Evolutionary conservation across 192 early-diverging fungal genomes (phyloP).

Genomic region (Diversispora epigaea): DNA sequence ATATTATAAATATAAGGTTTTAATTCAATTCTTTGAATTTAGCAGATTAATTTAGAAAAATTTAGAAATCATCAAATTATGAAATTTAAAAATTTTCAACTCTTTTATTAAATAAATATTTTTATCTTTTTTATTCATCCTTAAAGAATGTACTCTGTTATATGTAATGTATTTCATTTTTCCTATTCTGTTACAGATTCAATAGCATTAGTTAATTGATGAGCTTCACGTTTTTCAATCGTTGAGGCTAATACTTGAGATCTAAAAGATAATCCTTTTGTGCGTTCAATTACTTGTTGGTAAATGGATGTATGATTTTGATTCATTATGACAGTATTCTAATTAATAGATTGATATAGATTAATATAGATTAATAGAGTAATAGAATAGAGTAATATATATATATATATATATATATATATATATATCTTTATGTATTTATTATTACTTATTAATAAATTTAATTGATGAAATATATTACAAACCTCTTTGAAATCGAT

Average conservation of each 20-base stretch:
- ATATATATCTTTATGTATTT: too few species aligned
- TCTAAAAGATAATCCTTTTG: slow-evolving; percentile 86
- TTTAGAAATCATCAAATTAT: too few species aligned
- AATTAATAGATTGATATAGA: not conserved
- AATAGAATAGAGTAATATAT: too few species aligned
- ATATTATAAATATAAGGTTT: too few species aligned
- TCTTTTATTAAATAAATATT: too few species aligned
- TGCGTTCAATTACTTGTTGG: slow-evolving; percentile 95
- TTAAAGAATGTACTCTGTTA: too few species aligned
- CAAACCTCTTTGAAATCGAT: slow-evolving; percentile 84
- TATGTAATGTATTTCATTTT: not conserved
- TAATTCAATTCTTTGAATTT: too few species aligned
- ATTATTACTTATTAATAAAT: not conserved
- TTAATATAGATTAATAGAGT: not conserved
- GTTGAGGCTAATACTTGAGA: slow-evolving; percentile 83
- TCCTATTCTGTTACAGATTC: slow-evolving; percentile 9
- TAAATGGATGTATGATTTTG: slow-evolving; percentile 81
- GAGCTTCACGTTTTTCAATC: slow-evolving; percentile 84
- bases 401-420: too few species aligned
- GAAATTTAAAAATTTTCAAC: too few species aligned
- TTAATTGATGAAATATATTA: slow-evolving; percentile 17
- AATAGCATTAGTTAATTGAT: slow-evolving; percentile 33
- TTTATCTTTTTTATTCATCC: too few species aligned
- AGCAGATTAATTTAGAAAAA: too few species aligned
- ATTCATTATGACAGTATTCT: slow-evolving; percentile 94